Base-by-base conservation (phyloP, 257 asterid genomes). In the Penstemon barbatus region DNA sequence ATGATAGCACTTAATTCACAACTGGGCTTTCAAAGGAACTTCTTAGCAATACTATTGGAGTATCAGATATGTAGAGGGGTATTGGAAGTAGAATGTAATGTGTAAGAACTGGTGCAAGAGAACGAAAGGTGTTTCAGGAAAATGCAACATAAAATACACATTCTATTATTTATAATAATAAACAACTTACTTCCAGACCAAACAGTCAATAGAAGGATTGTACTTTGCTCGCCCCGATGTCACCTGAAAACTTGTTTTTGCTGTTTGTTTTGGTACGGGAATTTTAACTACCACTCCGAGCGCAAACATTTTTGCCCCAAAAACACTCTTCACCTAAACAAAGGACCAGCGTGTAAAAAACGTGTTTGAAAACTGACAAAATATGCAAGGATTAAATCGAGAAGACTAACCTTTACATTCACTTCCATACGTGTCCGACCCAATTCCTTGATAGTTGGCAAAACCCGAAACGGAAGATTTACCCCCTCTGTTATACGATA, bases 351-450 rank as follows among this genome's bases (percentile, higher is more conserved):
- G 41, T 37, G 69, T 65, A 7, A 55, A 59, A 60, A 13, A 15
- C 11, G 56, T 65, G 42, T n/a, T 40, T 18, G 5, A 53, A 48
- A 25, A 43, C 33, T 43, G 25, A 48, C 51, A 53, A 38, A 10
- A 66, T 57, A 44, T 42, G 49, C 38, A 63, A 43, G 58, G 3
- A 25, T 37, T 48, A 66, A 70, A 70, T 64, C 66, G 58, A 68
- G 66, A 75, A 55, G 63, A 77, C 91, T 72, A 77, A 91, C 99
- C 99, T 91, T 94, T 25, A 94, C 97, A 76, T 94, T 94, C 80
- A 94, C 97, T 86, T 94, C 99, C 97, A 94, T 89, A 71, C 99
- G 97, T 51, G 99, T 91, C 54, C 99, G 91, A 61, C 99, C 99
- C 83, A 91, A 81, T 82, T 94, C 99, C 87, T 94, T 94, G 80